These are phyloP conservation scores for Kurtzmaniella quercitrusa DNA, from an alignment of 1,139 yeast species.

Conservation along the genomic window DNA sequence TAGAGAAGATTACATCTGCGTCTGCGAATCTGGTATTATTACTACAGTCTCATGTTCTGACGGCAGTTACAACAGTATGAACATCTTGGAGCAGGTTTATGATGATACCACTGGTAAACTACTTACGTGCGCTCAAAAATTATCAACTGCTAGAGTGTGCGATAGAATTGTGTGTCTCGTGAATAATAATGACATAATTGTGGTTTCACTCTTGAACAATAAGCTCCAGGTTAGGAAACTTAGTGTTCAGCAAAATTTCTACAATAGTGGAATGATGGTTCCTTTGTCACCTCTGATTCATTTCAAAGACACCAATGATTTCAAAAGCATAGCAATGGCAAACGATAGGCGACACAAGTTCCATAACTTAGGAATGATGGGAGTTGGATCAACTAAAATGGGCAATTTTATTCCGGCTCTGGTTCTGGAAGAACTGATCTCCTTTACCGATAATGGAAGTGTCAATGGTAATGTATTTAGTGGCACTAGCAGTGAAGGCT, in stretches of 20 bases:
- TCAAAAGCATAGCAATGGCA: conserved; percentile 12
- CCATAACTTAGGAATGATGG: conserved; percentile 3
- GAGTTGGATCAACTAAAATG: conserved; percentile 1
- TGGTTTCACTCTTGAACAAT: conserved; percentile 63
- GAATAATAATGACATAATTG: conserved; percentile 48
- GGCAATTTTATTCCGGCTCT: conserved; percentile 2
- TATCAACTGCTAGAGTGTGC: conserved; percentile 69
- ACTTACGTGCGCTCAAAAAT: conserved; percentile 48
- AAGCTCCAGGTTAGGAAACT: conserved; percentile 60
- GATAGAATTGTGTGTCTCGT: conserved; percentile 65
- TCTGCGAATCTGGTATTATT: conserved; percentile 43
- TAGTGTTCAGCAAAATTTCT: conserved; percentile 42
- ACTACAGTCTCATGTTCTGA: conserved; percentile 45
- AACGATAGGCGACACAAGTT: not conserved
- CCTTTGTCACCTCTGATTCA: conserved; percentile 23
- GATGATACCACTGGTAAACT: conserved; percentile 17
- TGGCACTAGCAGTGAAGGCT: not conserved
- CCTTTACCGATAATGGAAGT: not conserved
- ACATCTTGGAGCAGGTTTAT: conserved; percentile 23
- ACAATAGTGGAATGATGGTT: conserved; percentile 36
- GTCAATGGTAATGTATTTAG: not conserved
- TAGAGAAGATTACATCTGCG: conserved; percentile 30
- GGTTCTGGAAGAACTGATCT: not conserved
- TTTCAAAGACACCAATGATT: conserved; percentile 15
- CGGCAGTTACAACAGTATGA: conserved; percentile 32